These are phyloP conservation scores for Stephanocyclus meneghinianus DNA, from an alignment of 352 stramenopile species.

Conservation along the genomic window DNA sequence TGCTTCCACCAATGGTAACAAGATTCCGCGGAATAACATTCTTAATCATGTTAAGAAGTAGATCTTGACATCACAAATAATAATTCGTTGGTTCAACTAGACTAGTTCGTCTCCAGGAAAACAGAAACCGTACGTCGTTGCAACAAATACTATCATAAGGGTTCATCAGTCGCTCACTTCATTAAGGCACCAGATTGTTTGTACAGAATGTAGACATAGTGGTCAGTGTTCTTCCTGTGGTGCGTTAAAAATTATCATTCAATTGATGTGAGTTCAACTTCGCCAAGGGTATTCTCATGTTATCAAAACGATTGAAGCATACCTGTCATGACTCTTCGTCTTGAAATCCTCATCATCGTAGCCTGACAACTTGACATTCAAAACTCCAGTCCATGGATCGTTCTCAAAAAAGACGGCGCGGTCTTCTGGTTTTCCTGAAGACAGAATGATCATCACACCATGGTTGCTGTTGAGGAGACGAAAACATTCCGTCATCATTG, in stretches of 20 bases:
- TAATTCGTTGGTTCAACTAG: neutral
- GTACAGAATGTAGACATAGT: constrained; percentile 56
- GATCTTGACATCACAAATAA: neutral
- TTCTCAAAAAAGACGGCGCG: constrained; percentile 78
- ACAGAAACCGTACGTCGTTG: neutral
- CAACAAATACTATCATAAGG: neutral
- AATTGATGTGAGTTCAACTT: too few species aligned
- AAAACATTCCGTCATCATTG: constrained; percentile 63
- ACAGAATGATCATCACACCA: constrained; percentile 75
- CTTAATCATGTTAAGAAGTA: constrained; percentile 38
- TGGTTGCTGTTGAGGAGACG: constrained; percentile 64
- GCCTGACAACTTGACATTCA: constrained; percentile 53
- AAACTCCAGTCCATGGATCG: constrained; percentile 48
- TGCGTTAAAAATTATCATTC: neutral
- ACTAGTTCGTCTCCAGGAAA: neutral
- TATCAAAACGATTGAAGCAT: neutral
- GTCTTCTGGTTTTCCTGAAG: constrained; percentile 69
- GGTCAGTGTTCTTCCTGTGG: constrained; percentile 42
- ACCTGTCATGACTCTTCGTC: constrained; percentile 51
- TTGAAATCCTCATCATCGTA: constrained; percentile 17
- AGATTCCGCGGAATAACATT: constrained; percentile 28
- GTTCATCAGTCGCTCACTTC: neutral
- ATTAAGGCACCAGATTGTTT: constrained; percentile 22
- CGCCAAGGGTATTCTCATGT: too few species aligned
- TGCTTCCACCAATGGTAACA: neutral